These are phyloP conservation scores for Mycosphaerelloides madeirae DNA, from an alignment of 2,329 filamentous ascomycete genomes.

Conservation along the genomic window DNA sequence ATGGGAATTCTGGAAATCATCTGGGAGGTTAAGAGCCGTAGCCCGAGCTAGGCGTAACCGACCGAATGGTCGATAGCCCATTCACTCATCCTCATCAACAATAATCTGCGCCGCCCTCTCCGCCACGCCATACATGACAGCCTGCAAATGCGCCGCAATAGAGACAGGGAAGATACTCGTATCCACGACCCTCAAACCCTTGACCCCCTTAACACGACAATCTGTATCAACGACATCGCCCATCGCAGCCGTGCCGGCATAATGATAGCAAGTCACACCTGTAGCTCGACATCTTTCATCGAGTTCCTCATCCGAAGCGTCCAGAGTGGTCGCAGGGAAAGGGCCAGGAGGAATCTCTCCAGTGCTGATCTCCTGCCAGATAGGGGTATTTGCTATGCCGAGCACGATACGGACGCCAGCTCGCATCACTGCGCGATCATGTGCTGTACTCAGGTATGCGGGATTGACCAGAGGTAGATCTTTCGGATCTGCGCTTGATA, in stretches of 20 bases:
- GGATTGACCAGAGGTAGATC: slow-evolving; percentile 1
- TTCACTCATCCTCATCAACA: neutral
- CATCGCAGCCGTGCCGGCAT: slow-evolving; percentile 21
- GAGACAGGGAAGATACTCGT: slow-evolving; percentile 27
- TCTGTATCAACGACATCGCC: slow-evolving; percentile 19
- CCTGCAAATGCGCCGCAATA: slow-evolving; percentile 28
- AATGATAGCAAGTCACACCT: slow-evolving; percentile 1
- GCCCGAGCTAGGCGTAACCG: too few relatives aligned
- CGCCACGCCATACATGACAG: slow-evolving; percentile 27
- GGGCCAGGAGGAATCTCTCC: neutral
- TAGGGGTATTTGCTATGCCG: neutral
- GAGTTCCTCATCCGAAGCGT: slow-evolving; percentile 10
- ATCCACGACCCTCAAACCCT: slow-evolving; percentile 26
- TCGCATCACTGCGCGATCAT: slow-evolving; percentile 5
- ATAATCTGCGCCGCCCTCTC: slow-evolving; percentile 29
- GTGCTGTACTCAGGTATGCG: neutral
- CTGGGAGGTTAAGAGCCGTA: too few relatives aligned
- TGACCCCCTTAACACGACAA: slow-evolving; percentile 22
- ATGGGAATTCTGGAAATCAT: too few relatives aligned
- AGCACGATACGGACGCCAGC: slow-evolving; percentile 1
- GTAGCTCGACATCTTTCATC: slow-evolving; percentile 3
- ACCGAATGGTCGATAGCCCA: too few relatives aligned
- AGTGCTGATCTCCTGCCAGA: neutral
- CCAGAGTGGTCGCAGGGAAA: neutral
- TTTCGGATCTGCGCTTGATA: neutral